Evolutionary conservation across 768 basidiomycete species (phyloP).

Genomic region (Mycena indigotica): DNA sequence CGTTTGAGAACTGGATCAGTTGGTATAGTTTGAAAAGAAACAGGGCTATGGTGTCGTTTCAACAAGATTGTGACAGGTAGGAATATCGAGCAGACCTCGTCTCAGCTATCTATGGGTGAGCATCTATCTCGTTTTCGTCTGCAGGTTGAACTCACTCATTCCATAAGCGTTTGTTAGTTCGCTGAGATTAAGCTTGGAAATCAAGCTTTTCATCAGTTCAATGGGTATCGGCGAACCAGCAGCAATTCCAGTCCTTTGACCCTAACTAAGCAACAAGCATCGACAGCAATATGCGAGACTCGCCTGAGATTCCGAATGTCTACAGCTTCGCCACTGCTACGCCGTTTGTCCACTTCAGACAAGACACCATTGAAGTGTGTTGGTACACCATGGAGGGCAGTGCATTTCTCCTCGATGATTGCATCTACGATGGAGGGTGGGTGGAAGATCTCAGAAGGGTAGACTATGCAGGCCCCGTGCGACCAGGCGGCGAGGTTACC

Average conservation of each 20-base stretch:
- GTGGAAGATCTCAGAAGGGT: constrained; percentile 67
- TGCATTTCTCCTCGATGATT: constrained; percentile 67
- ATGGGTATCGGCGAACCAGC: constrained; percentile 81
- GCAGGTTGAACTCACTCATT: constrained; percentile 70
- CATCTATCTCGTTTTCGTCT: not conserved
- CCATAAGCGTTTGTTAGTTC: constrained; percentile 82
- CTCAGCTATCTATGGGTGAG: constrained; percentile 52
- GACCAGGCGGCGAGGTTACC: constrained; percentile 81
- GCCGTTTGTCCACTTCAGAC: constrained; percentile 61
- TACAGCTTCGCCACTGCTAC: constrained; percentile 43
- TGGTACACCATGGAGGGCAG: constrained; percentile 82
- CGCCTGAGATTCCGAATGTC: constrained; percentile 62
- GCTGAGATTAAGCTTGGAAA: constrained; percentile 62
- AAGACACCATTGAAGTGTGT: constrained; percentile 83
- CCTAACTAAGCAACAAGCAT: not conserved
- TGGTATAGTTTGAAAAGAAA: constrained; percentile 79
- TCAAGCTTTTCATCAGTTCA: constrained; percentile 74
- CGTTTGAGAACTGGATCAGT: constrained; percentile 72
- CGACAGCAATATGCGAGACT: not conserved
- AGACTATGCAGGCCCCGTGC: constrained; percentile 74
- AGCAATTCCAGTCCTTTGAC: constrained; percentile 74
- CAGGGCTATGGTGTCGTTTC: constrained; percentile 54
- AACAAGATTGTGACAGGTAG: not conserved
- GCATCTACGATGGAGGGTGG: constrained; percentile 71
- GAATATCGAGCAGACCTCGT: constrained; percentile 53